Conservation (phyloP, 2,329 filamentous ascomycete genomes). For the Calycina marina region DNA sequence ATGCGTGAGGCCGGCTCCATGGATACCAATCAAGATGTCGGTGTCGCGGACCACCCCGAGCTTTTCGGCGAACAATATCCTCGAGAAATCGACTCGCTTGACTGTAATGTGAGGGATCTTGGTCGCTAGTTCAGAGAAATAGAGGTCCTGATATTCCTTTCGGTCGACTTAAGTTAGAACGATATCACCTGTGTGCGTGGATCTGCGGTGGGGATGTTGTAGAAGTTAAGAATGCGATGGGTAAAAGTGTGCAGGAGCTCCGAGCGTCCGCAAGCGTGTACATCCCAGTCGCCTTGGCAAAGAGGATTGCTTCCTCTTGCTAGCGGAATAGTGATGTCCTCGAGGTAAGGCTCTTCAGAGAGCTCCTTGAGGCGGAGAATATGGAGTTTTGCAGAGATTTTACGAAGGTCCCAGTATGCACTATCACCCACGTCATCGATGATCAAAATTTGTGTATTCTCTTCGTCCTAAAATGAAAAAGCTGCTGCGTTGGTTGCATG, state of each 20-base stretch:
- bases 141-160: not conserved
- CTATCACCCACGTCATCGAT: constrained; percentile 1
- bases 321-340: constrained; percentile 16
- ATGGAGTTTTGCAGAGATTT: not conserved
- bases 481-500: not conserved
- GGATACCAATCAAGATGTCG: constrained; percentile 17
- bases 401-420: constrained; percentile 2
- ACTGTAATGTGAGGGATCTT: not conserved
- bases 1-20: constrained; percentile 18
- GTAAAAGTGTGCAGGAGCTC: constrained; percentile 1
- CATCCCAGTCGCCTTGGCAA: constrained; percentile 21
- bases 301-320: constrained; percentile 19
- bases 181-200: not conserved
- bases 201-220: not conserved
- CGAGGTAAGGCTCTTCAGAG: not conserved
- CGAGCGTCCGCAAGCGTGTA: constrained; percentile 9
- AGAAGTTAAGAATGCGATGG: constrained; percentile 1
- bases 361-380: constrained; percentile 1
- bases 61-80: constrained; percentile 12
- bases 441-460: constrained; percentile 4
- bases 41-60: constrained; percentile 10
- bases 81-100: not conserved
- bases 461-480: not conserved
- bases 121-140: not conserved
- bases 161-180: not conserved